Evolutionary conservation across 352 stramenopile genomes (phyloP).

Genomic region (Phytophthora kernoviae): DNA sequence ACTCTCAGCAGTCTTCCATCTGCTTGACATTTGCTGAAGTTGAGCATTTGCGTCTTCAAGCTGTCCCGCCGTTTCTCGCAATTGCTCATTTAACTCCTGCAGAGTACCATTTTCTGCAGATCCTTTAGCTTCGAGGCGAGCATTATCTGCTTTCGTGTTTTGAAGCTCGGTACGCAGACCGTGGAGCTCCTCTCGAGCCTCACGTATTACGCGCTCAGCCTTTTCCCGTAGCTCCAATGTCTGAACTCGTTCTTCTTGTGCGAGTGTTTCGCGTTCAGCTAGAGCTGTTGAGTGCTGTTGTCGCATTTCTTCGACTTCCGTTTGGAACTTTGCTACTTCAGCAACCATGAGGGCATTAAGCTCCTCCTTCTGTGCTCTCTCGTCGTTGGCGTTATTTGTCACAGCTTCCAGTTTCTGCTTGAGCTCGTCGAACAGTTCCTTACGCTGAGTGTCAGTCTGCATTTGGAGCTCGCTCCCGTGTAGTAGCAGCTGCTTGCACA

Average conservation of each 20-base stretch:
- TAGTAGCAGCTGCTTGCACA: conserved; percentile 18
- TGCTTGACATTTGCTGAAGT: conserved; percentile 39
- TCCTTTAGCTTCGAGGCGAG: conserved; percentile 48
- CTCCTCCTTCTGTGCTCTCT: conserved; percentile 70
- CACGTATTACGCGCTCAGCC: conserved; percentile 24
- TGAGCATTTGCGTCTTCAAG: conserved; percentile 36
- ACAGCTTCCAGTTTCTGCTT: conserved; percentile 45
- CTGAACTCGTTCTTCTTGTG: conserved; percentile 31
- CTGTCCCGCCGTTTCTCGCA: conserved; percentile 43
- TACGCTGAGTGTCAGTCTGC: conserved; percentile 44
- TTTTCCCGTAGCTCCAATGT: conserved; percentile 38
- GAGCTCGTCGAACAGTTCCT: conserved; percentile 44
- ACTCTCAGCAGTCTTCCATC: conserved; percentile 35
- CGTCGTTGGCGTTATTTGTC: conserved; percentile 34
- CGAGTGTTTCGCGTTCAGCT: conserved; percentile 21
- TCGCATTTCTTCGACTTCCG: conserved; percentile 39
- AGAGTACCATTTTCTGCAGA: conserved; percentile 55
- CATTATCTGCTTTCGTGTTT: conserved; percentile 45
- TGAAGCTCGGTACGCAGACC: conserved; percentile 38
- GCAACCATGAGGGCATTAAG: conserved; percentile 60
- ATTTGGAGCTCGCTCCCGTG: conserved; percentile 47
- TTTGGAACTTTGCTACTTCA: conserved; percentile 52
- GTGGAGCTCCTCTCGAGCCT: conserved; percentile 35
- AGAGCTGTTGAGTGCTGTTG: conserved; percentile 24
- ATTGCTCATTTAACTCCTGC: conserved; percentile 62